Percentiles rank a stretch among this genome's conserved stretches.
phyloP scores from a whole-genome alignment of 306 rosid genomes.

The Luffa aegyptiaca region DNA sequence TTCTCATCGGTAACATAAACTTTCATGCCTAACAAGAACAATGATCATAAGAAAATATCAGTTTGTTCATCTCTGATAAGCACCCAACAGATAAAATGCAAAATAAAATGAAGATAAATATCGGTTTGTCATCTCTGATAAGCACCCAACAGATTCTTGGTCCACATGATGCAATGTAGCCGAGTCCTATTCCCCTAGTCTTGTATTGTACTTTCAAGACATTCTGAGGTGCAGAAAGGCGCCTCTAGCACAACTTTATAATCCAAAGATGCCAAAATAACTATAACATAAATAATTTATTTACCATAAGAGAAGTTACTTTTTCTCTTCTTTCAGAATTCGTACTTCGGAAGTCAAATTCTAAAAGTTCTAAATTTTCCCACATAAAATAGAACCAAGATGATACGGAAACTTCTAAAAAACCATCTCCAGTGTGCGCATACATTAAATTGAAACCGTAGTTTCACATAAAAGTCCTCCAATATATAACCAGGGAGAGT shows the following conservation, averaged over 20 bases:
- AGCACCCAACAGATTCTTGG: neutral
- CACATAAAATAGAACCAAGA: neutral
- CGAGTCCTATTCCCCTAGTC: neutral
- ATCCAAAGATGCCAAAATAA: neutral
- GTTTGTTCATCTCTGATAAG: no score
- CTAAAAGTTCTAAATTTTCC: neutral
- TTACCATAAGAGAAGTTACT: neutral
- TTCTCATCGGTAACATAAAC: conserved; percentile 79
- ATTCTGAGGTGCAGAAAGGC: neutral
- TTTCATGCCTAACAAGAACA: conserved; percentile 61
- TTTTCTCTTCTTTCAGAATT: neutral
- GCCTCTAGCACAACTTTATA: neutral
- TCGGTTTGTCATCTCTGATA: neutral
- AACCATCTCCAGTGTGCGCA: neutral
- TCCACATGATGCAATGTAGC: neutral
- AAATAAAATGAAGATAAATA: neutral
- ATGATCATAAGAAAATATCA: neutral
- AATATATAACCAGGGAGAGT: conserved; percentile 4
- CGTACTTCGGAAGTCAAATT: neutral
- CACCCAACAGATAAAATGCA: neutral
- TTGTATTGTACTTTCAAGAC: neutral
- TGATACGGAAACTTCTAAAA: neutral
- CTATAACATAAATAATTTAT: neutral
- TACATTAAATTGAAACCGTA: neutral
- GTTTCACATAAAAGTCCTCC: neutral